These are phyloP conservation scores for Choanephora cucurbitarum DNA, from an alignment of 371 early-diverging fungal species.

Conservation along the genomic window DNA sequence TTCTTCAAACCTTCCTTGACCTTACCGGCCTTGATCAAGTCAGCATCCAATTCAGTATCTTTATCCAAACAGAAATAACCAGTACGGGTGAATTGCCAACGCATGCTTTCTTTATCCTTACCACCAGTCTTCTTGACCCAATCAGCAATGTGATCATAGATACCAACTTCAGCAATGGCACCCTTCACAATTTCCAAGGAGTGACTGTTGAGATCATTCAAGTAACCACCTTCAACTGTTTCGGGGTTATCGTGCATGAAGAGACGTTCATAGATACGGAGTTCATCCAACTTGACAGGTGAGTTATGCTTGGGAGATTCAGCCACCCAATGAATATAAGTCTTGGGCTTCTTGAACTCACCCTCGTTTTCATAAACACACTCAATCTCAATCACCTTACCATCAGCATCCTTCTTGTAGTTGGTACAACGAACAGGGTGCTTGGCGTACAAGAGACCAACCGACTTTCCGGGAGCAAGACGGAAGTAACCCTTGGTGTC, in stretches of 20 bases:
- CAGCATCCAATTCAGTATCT: constrained; percentile 71
- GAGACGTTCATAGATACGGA: constrained; percentile 84
- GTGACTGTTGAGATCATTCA: constrained; percentile 90
- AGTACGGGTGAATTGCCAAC: constrained; percentile 95
- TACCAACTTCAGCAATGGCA: constrained; percentile 85
- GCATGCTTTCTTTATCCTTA: constrained; percentile 73
- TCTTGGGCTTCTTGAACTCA: constrained; percentile 87
- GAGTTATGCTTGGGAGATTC: constrained; percentile 79
- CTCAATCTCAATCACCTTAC: constrained; percentile 77
- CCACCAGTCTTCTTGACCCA: constrained; percentile 52
- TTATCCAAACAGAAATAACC: constrained; percentile 98
- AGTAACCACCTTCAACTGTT: constrained; percentile 89
- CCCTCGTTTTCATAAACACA: constrained; percentile 78
- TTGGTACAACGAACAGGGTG: constrained; percentile 84
- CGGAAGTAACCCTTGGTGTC: constrained; percentile 95
- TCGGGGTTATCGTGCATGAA: constrained; percentile 92
- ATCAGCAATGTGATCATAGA: constrained; percentile 62
- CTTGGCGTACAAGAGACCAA: constrained; percentile 89
- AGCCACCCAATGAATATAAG: constrained; percentile 99
- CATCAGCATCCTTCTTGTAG: constrained; percentile 72
- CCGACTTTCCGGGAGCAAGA: constrained; percentile 90
- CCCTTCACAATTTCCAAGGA: constrained; percentile 72
- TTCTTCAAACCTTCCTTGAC: constrained; percentile 44
- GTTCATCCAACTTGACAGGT: constrained; percentile 81
- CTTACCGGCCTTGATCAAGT: constrained; percentile 37